These are phyloP conservation scores for Collybiopsis confluens DNA, from an alignment of 768 basidiomycete genomes.

Conservation along the genomic window DNA sequence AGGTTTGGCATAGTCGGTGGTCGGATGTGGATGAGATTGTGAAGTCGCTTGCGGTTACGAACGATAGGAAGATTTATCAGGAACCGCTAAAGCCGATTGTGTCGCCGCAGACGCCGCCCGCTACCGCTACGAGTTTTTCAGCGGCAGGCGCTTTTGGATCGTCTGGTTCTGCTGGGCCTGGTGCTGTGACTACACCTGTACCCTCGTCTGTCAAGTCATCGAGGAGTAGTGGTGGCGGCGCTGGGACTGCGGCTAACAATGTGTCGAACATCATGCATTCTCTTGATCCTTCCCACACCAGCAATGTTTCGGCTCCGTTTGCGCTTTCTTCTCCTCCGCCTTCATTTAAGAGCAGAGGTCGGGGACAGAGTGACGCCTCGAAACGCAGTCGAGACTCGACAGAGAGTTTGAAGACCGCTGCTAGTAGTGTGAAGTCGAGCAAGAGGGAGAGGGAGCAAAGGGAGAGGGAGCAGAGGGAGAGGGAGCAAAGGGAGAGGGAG, in stretches of 20 bases:
- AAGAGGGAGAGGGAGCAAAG: constrained; percentile 15
- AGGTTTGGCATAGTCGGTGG: constrained; percentile 70
- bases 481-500: constrained; percentile 14
- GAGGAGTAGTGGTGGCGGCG: not conserved
- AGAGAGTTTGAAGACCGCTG: constrained; percentile 3
- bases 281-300: constrained; percentile 20
- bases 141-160: too few species aligned
- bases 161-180: not conserved
- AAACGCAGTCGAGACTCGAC: constrained; percentile 5
- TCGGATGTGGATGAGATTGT: constrained; percentile 54
- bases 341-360: constrained; percentile 1
- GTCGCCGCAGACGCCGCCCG: not conserved
- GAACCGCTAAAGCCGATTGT: constrained; percentile 11
- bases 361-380: constrained; percentile 2
- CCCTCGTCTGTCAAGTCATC: not conserved
- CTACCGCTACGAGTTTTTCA: not conserved
- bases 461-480: too few species aligned
- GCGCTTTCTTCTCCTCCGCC: constrained; percentile 6
- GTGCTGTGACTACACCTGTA: too few species aligned
- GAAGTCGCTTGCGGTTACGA: constrained; percentile 22
- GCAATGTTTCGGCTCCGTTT: constrained; percentile 2
- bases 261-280: constrained; percentile 9
- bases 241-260: not conserved
- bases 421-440: constrained; percentile 12
- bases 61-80: constrained; percentile 29